Evolutionary conservation across 768 basidiomycete genomes (phyloP).

Genomic region (Myochromella boudieri): DNA sequence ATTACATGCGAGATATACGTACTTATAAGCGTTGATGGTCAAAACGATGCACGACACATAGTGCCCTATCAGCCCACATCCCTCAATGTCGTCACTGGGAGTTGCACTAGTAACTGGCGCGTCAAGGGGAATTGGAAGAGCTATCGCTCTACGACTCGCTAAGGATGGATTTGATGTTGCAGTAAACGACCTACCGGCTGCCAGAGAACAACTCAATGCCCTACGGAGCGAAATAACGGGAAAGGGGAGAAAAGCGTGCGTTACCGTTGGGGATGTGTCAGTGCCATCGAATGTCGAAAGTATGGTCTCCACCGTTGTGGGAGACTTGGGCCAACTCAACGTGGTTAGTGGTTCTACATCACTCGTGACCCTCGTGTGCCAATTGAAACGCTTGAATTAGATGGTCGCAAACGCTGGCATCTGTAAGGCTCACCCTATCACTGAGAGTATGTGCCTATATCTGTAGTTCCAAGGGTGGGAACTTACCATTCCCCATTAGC

Average conservation of each 20-base stretch:
- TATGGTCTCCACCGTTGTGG: constrained; percentile 25
- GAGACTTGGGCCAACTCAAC: constrained; percentile 24
- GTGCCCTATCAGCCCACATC: too few relatives aligned
- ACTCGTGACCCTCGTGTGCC: neutral
- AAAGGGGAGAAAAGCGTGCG: constrained; percentile 12
- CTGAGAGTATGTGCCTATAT: constrained; percentile 20
- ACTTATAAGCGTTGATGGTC: too few relatives aligned
- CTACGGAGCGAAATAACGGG: constrained; percentile 10
- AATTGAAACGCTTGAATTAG: constrained; percentile 10
- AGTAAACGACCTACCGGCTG: neutral
- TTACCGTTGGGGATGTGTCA: constrained; percentile 29
- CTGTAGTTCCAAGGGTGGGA: neutral
- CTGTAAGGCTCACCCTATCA: constrained; percentile 14
- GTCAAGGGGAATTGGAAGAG: neutral
- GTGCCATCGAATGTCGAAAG: constrained; percentile 32
- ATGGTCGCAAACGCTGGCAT: constrained; percentile 38
- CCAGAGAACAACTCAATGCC: neutral
- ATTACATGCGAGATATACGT: too few relatives aligned
- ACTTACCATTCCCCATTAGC: constrained; percentile 10
- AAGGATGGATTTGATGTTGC: neutral
- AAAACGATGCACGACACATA: too few relatives aligned
- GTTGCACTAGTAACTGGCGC: neutral
- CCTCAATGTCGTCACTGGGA: too few relatives aligned
- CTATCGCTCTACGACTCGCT: neutral
- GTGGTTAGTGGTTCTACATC: constrained; percentile 21